Evolutionary conservation across 495 filamentous ascomycete species (phyloP).

Genomic region (Achaetomiella virescens): DNA sequence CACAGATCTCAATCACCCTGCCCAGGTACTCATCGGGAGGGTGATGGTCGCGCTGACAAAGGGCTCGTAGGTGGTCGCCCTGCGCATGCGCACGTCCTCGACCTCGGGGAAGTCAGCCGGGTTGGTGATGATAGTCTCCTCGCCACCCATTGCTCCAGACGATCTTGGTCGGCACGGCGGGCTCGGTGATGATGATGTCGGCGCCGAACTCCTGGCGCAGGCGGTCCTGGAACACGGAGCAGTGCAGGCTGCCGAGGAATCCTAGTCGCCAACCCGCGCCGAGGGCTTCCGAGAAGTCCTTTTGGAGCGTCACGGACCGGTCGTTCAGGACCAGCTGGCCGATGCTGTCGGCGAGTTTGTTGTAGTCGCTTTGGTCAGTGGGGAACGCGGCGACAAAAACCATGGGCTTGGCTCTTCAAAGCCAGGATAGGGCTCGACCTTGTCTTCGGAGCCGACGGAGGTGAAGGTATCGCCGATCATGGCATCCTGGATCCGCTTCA

Average conservation of each 20-base stretch:
- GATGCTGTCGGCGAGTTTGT: constrained; percentile 87
- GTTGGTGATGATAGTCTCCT: constrained; percentile 66
- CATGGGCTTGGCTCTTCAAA: constrained; percentile 98
- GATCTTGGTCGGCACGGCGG: constrained; percentile 86
- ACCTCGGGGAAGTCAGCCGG: constrained; percentile 79
- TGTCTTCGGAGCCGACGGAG: constrained; percentile 67
- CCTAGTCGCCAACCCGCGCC: constrained; percentile 92
- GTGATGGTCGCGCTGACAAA: constrained; percentile 84
- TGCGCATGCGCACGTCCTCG: constrained; percentile 49
- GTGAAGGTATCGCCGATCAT: constrained; percentile 96
- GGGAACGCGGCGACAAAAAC: constrained; percentile 97
- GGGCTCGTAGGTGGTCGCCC: constrained; percentile 68
- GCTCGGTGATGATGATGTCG: constrained; percentile 94
- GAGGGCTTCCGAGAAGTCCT: constrained; percentile 87
- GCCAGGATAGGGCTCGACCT: constrained; percentile 75
- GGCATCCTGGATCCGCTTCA: constrained; percentile 92
- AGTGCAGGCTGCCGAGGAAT: constrained; percentile 93
- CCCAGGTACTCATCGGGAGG: constrained; percentile 91
- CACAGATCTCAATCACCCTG: constrained; percentile 91
- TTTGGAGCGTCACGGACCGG: constrained; percentile 85
- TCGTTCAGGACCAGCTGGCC: constrained; percentile 92
- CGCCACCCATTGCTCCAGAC: constrained; percentile 64
- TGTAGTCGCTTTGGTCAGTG: constrained; percentile 79
- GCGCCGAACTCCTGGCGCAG: constrained; percentile 90
- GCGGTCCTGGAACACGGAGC: constrained; percentile 97